Evolutionary conservation across 441 rosid genomes (phyloP), one percentile per base, ranked within the genome.

Genomic region (Pelargonium myrrhifolium): DNA sequence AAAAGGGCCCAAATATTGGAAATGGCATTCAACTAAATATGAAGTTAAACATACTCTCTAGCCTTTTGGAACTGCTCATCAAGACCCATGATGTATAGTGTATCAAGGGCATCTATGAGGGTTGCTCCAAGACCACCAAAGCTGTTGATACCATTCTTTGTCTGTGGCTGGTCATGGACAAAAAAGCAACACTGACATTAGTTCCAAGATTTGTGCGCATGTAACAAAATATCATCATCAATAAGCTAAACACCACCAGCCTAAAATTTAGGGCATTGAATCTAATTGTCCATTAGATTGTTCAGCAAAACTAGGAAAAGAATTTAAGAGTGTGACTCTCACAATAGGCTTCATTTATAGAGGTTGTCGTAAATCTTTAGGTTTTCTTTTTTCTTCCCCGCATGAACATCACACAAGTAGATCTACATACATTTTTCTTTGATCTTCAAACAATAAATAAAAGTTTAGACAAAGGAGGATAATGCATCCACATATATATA

Each of bases 61-160:
- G 99, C 98, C 83, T 79, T 87, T 72, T 84, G 90, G 82, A 95
- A 92, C 73, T 92, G 88, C 68, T 95, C 93, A 53, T 87, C 74
- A 58, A 95, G 83, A 72, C 98, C 99, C 99, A 95, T 95, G 67
- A 92, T 95, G 73, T 83, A 90, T 74, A 95, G 82, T 10, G 98
- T 92, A 75, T 90, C 99, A 58, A 95, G 86, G 72, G 98, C 65
- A 78, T 95, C 99, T 66, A 95, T 65, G 63, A 95, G 74, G 56
- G 99, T 92, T 68, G 98, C 99, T 71, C 99, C 99, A 42, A 95
- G 86, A 66, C 98, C 98, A 74, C 98, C 99, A 77, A 95, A 95
- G 85, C 95, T 89, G 76, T 95, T 80, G 68, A 86, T 78, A 28
- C 96, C 99, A 80, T 84, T 85, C 84, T 80, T 83, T 64, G 97